These are phyloP conservation scores for Hymenoscyphus fructigenus DNA, from an alignment of 2,329 filamentous ascomycete genomes.

Conservation along the genomic window DNA sequence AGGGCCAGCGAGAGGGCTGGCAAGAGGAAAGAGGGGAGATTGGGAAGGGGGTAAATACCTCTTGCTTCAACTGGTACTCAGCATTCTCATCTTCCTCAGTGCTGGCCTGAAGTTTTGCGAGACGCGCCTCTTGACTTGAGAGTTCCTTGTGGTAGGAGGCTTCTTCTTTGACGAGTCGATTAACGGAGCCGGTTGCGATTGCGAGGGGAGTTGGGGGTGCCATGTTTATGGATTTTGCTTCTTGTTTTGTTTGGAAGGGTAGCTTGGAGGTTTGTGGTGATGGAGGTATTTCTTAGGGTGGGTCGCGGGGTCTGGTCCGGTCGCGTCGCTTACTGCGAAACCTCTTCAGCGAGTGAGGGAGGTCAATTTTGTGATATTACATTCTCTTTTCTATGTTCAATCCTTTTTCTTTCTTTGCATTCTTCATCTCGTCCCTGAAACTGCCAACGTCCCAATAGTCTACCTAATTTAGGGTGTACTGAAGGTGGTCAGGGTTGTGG, in stretches of 20 bases:
- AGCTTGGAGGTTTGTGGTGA: neutral
- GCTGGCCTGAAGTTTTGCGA: slow-evolving; percentile 56
- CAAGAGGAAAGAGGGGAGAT: neutral
- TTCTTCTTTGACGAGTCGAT: slow-evolving; percentile 89
- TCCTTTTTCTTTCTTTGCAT: no score
- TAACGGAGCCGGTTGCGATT: slow-evolving; percentile 77
- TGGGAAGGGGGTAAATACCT: slow-evolving; percentile 55
- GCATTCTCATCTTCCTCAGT: slow-evolving; percentile 68
- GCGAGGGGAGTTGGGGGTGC: slow-evolving; percentile 71
- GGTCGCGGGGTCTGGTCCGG: no score
- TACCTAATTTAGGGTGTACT: no score
- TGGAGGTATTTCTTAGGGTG: no score
- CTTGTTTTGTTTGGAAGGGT: neutral
- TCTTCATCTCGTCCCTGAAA: no score
- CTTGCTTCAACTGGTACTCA: slow-evolving; percentile 78
- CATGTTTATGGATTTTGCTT: slow-evolving; percentile 51
- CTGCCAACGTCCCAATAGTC: no score
- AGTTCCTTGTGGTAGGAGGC: slow-evolving; percentile 86
- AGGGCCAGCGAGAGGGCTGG: neutral
- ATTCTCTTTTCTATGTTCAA: no score
- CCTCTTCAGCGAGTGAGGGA: no score
- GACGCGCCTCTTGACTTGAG: slow-evolving; percentile 67
- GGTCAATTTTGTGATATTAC: no score
- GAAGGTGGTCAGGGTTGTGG: no score
- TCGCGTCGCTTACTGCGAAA: no score